phyloP scores from a whole-genome alignment of 2,329 filamentous ascomycete species.

The Hypoxylon sp. region DNA sequence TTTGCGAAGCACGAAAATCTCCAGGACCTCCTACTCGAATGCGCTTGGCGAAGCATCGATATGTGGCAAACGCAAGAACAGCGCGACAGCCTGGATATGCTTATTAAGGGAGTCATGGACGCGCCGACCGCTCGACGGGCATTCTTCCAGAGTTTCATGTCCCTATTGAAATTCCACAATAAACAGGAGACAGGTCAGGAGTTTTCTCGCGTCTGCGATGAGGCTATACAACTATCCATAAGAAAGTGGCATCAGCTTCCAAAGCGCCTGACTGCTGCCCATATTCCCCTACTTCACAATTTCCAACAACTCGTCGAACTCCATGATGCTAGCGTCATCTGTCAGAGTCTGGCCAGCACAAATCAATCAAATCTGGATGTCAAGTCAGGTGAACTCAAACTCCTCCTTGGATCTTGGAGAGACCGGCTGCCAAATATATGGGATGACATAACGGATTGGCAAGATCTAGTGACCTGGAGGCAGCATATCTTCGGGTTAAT shows the following conservation, averaged over 20 bases:
- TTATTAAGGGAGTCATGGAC: slow-evolving; percentile 98
- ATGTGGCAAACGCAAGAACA: slow-evolving; percentile 91
- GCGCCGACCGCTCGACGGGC: slow-evolving; percentile 92
- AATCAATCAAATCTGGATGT: slow-evolving; percentile 87
- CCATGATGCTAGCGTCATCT: slow-evolving; percentile 97
- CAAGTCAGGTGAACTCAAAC: slow-evolving; percentile 95
- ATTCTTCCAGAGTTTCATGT: slow-evolving; percentile 99
- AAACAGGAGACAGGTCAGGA: slow-evolving; percentile 85
- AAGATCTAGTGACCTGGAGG: slow-evolving; percentile 98
- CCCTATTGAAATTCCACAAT: slow-evolving; percentile 91
- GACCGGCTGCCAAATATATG: slow-evolving; percentile 96
- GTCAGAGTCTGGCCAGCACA: slow-evolving; percentile 87
- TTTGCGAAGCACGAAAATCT: slow-evolving; percentile 99
- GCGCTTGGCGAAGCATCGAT: slow-evolving; percentile 94
- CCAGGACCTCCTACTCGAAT: slow-evolving; percentile 94
- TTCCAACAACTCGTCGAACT: slow-evolving; percentile 98
- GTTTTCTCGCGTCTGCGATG: slow-evolving; percentile 92
- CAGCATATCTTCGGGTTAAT: slow-evolving; percentile 99
- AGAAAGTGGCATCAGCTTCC: slow-evolving; percentile 99
- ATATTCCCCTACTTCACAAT: slow-evolving; percentile 94
- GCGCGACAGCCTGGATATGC: slow-evolving; percentile 88
- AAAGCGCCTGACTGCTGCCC: slow-evolving; percentile 90
- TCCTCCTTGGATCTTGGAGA: slow-evolving; percentile 93
- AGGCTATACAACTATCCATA: slow-evolving; percentile 96
- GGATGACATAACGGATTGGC: slow-evolving; percentile 99